Percentiles rank a stretch among this genome's conserved stretches.
Evolutionary conservation across 1,139 yeast genomes (phyloP).

Genomic region (Sugiyamaella sp.): DNA sequence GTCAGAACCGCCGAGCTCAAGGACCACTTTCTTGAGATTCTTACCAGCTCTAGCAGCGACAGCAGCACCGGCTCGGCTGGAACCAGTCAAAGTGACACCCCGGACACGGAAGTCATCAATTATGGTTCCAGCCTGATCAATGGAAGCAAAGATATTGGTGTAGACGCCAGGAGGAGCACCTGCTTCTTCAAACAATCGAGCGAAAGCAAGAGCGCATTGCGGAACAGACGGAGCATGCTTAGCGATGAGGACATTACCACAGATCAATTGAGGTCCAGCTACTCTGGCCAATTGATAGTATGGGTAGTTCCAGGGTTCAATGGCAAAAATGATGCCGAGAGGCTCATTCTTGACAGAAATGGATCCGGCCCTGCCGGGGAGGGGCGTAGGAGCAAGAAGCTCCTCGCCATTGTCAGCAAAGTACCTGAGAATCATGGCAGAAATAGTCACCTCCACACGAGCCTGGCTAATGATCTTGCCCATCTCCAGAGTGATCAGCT

Average conservation of each 20-base stretch:
- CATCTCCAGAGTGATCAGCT: slow-evolving; percentile 60
- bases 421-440: slow-evolving; percentile 53
- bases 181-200: slow-evolving; percentile 63
- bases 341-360: slow-evolving; percentile 72
- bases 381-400: slow-evolving; percentile 61
- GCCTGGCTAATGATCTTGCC: slow-evolving; percentile 52
- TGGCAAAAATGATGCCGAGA: slow-evolving; percentile 84
- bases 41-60: slow-evolving; percentile 76
- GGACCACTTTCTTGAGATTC: slow-evolving; percentile 73
- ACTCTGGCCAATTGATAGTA: slow-evolving; percentile 57
- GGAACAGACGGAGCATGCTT: slow-evolving; percentile 83
- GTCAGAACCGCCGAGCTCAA: slow-evolving; percentile 85
- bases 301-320: slow-evolving; percentile 93
- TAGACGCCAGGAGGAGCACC: slow-evolving; percentile 82
- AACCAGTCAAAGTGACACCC: slow-evolving; percentile 84
- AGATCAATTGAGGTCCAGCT: slow-evolving; percentile 76
- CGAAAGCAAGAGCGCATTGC: slow-evolving; percentile 69
- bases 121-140: slow-evolving; percentile 70
- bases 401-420: slow-evolving; percentile 88
- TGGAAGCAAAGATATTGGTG: slow-evolving; percentile 75
- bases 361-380: slow-evolving; percentile 61
- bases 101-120: slow-evolving; percentile 68
- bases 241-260: slow-evolving; percentile 75
- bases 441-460: slow-evolving; percentile 59
- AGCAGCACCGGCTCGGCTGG: slow-evolving; percentile 82